Percentiles rank a stretch among this genome's conserved stretches.
Conservation (phyloP, 441 rosid genomes). For the Adansonia rubrostipa region DNA sequence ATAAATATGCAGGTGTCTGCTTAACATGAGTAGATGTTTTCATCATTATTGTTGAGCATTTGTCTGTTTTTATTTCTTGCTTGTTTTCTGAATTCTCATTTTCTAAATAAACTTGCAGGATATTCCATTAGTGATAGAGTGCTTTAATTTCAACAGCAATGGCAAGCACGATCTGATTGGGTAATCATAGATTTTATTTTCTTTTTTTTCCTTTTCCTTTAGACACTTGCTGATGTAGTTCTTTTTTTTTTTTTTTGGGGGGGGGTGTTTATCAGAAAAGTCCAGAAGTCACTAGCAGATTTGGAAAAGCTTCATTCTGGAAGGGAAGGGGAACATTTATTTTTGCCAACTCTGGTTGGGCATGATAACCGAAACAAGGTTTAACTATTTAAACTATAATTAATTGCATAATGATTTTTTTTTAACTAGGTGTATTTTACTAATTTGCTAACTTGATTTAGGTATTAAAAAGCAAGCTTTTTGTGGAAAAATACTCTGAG, state of each 20-base stretch:
- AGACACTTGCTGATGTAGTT: slow-evolving; percentile 27
- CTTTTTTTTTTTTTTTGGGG: not conserved
- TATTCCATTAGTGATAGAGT: slow-evolving; percentile 75
- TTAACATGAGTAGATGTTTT: slow-evolving; percentile 13
- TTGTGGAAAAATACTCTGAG: slow-evolving; percentile 73
- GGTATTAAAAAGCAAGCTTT: slow-evolving; percentile 73
- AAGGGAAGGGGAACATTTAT: slow-evolving; percentile 54
- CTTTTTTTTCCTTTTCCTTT: slow-evolving; percentile 19
- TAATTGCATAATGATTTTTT: slow-evolving; percentile 21
- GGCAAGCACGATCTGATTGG: slow-evolving; percentile 90
- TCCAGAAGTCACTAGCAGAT: slow-evolving; percentile 73
- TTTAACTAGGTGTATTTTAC: slow-evolving; percentile 6
- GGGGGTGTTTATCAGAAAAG: slow-evolving; percentile 50
- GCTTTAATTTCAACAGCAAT: slow-evolving; percentile 81
- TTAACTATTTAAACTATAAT: slow-evolving; percentile 26
- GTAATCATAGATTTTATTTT: slow-evolving; percentile 45
- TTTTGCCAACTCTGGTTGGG: slow-evolving; percentile 57
- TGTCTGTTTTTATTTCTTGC: slow-evolving; percentile 14
- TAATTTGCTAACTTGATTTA: slow-evolving; percentile 33
- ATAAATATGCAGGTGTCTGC: not conserved
- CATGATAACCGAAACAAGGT: slow-evolving; percentile 69
- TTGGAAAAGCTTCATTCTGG: slow-evolving; percentile 68
- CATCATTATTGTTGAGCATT: not conserved
- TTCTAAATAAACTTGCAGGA: slow-evolving; percentile 63
- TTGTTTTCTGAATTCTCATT: slow-evolving; percentile 23